These are phyloP conservation scores for Rheum nobile DNA, from an alignment of 148 eudicot genomes.

Conservation along the genomic window DNA sequence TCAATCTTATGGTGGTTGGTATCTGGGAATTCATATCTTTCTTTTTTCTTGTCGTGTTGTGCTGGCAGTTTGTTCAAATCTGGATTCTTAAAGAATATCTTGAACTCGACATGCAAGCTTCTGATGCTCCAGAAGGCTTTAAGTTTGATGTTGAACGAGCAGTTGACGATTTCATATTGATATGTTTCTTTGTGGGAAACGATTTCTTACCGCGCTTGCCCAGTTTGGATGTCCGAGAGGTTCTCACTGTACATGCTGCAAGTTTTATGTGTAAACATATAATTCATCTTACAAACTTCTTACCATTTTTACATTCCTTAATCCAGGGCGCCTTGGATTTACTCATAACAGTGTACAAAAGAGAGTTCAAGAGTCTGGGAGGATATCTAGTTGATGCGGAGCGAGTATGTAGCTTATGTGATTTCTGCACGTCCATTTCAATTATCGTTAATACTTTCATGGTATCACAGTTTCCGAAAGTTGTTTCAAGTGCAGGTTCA, in stretches of 20 bases:
- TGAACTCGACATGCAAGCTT: slow-evolving; percentile 20
- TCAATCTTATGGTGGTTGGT: background rate
- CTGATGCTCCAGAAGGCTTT: slow-evolving; percentile 17
- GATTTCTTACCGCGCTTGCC: slow-evolving; percentile 50
- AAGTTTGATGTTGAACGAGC: slow-evolving; percentile 24
- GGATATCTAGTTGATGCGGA: slow-evolving; percentile 34
- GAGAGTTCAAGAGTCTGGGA: slow-evolving; percentile 32
- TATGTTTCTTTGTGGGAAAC: slow-evolving; percentile 42
- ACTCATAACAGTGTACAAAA: slow-evolving; percentile 27
- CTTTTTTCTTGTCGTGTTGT: background rate
- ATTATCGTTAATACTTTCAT: background rate
- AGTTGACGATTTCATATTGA: slow-evolving; percentile 39
- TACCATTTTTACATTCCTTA: background rate
- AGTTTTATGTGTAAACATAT: background rate
- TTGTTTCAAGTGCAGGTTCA: slow-evolving; percentile 19
- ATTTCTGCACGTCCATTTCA: background rate
- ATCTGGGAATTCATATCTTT: background rate
- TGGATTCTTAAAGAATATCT: slow-evolving; percentile 32
- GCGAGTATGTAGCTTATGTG: slow-evolving; percentile 13
- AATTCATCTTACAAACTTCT: background rate
- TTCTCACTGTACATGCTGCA: slow-evolving; percentile 1
- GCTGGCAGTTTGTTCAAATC: slow-evolving; percentile 31
- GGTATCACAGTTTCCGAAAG: background rate
- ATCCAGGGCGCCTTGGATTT: slow-evolving; percentile 18
- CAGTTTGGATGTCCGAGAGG: slow-evolving; percentile 37